phyloP scores from a whole-genome alignment of 345 rosid genomes.

The Sonneratia alba region DNA sequence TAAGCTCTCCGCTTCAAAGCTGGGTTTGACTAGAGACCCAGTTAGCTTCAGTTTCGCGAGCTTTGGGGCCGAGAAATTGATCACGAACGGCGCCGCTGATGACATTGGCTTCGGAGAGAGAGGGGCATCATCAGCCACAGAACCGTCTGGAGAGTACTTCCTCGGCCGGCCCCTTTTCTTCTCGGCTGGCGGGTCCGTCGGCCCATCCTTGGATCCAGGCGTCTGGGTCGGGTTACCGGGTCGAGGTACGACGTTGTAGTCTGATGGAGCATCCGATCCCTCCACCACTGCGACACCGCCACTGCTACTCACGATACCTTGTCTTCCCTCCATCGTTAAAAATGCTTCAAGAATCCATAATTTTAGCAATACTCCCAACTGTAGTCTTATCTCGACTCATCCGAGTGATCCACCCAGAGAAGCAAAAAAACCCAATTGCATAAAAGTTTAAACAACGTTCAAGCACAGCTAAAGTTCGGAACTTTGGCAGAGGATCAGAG shows the following conservation, averaged over 20 bases:
- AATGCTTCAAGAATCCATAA: background rate
- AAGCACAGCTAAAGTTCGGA: background rate
- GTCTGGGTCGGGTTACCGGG: constrained; percentile 32
- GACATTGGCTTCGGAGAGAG: constrained; percentile 91
- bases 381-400: background rate
- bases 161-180: constrained; percentile 96
- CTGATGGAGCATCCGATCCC: constrained; percentile 86
- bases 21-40: constrained; percentile 46
- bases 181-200: constrained; percentile 31
- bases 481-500: background rate
- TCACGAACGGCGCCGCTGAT: constrained; percentile 74
- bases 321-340: constrained; percentile 56
- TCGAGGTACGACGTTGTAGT: constrained; percentile 67
- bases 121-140: constrained; percentile 42
- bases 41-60: constrained; percentile 56
- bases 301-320: constrained; percentile 39
- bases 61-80: constrained; percentile 79
- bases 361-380: background rate
- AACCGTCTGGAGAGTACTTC: constrained; percentile 85
- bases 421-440: background rate
- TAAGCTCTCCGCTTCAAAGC: constrained; percentile 57
- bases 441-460: background rate
- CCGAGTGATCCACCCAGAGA: background rate
- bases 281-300: constrained; percentile 81
- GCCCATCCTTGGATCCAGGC: constrained; percentile 8